Evolutionary conservation across 495 filamentous ascomycete species (phyloP).

Genomic region (Chaetomium fimeti): DNA sequence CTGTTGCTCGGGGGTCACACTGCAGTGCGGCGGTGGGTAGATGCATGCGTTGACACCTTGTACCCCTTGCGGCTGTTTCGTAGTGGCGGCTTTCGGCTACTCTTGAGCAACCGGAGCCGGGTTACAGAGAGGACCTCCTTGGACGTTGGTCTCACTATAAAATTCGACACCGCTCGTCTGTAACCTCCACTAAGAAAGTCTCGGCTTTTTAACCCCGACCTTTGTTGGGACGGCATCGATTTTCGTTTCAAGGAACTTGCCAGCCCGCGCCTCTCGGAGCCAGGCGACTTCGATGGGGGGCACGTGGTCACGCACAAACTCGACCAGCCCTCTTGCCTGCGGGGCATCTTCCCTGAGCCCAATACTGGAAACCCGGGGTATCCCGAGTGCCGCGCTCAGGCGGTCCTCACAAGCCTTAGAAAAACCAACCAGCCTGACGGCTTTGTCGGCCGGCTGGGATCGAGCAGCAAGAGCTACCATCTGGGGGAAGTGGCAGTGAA

Average conservation of each 20-base stretch:
- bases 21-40: not conserved
- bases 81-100: not conserved
- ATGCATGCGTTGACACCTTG: not conserved
- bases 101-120: no score
- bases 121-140: no score
- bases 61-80: not conserved
- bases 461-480: slow-evolving; percentile 54
- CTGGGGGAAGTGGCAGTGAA: slow-evolving; percentile 60
- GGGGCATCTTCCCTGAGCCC: slow-evolving; percentile 53
- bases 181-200: not conserved
- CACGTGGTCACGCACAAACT: slow-evolving; percentile 51
- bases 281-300: slow-evolving; percentile 35
- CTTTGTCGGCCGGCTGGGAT: slow-evolving; percentile 35
- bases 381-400: slow-evolving; percentile 50
- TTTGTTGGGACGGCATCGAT: slow-evolving; percentile 42
- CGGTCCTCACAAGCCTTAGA: slow-evolving; percentile 52
- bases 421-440: slow-evolving; percentile 56
- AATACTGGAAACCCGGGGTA: slow-evolving; percentile 59
- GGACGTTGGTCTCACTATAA: not conserved
- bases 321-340: slow-evolving; percentile 48
- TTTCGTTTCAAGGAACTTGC: slow-evolving; percentile 32
- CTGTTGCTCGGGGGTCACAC: not conserved
- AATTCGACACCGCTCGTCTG: not conserved
- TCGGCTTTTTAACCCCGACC: slow-evolving; percentile 39
- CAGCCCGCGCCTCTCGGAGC: slow-evolving; percentile 29